Percentiles rank a stretch among this genome's conserved stretches.
Conservation (phyloP, 2,329 filamentous ascomycete species). For the Lithohypha guttulata region DNA sequence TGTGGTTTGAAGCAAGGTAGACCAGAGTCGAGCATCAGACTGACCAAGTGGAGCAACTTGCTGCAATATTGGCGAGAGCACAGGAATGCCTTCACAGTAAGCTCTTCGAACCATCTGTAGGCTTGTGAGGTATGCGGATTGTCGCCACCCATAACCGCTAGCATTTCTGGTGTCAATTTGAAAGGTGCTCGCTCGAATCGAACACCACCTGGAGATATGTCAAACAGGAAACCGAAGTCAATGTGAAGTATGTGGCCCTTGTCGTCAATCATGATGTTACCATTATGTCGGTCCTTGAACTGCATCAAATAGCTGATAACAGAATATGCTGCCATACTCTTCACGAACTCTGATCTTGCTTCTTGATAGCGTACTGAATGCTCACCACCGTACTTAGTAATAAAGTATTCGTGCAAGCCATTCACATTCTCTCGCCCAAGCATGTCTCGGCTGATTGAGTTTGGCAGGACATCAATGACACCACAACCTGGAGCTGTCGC, state of each 20-base stretch:
- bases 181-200: slow-evolving; percentile 97
- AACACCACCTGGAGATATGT: slow-evolving; percentile 92
- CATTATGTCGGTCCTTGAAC: slow-evolving; percentile 98
- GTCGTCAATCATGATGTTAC: slow-evolving; percentile 99
- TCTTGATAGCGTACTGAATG: slow-evolving; percentile 91
- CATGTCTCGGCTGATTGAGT: slow-evolving; percentile 98
- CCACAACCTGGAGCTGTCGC: slow-evolving; percentile 94
- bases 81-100: slow-evolving; percentile 91
- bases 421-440: slow-evolving; percentile 95
- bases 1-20: slow-evolving; percentile 97
- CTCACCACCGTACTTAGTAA: slow-evolving; percentile 93
- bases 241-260: slow-evolving; percentile 96
- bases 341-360: slow-evolving; percentile 93
- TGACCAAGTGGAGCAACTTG: slow-evolving; percentile 79
- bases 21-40: slow-evolving; percentile 91
- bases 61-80: slow-evolving; percentile 76
- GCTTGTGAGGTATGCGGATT: slow-evolving; percentile 61
- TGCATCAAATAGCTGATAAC: slow-evolving; percentile 94
- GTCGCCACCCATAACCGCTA: slow-evolving; percentile 84
- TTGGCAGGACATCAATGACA: slow-evolving; percentile 94
- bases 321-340: slow-evolving; percentile 97
- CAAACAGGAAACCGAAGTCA: slow-evolving; percentile 98
- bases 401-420: slow-evolving; percentile 94
- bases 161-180: slow-evolving; percentile 95
- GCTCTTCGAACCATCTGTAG: slow-evolving; percentile 92